Evolutionary conservation across 2,329 filamentous ascomycete genomes (phyloP), one percentile per base, ranked within the genome.

Genomic region (Blastomyces parvus): DNA sequence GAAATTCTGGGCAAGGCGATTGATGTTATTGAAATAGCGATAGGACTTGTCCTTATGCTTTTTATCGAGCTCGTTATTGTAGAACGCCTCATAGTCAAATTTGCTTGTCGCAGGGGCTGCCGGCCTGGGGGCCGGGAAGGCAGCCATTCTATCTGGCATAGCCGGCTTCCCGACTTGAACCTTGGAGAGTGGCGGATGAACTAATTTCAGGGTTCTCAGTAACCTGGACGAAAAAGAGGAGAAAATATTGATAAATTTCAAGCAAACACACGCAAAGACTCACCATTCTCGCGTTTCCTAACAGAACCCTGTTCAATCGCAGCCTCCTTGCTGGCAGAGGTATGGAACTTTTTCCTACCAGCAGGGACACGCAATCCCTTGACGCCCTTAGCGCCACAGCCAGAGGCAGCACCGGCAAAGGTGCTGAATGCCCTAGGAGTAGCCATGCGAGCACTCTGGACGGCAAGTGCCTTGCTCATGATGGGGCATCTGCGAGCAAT

Each of bases 11-110:
- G 94, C 94, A 65, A 99, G 83, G 44, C 94, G 91, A 74, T 99
- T 99, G 86, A 99, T 99, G 82, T 99, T 99, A 84, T 99, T 99
- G 83, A 99, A 99, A 82, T 97, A 97, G 73, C 94, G 90, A 81
- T 99, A 99, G 61, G 92, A 97, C 81, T 97, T 97, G 83, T 99
- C 94, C 83, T 96, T 92, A 84, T 96, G 94, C 82, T 99, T 99
- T 85, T 97, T 97, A 71, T 97, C 91, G 69, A 99, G 79, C 77
- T 99, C 93, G 66, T 81, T 81, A 68, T 87, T 80, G 79, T 97
- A 99, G 78, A 97, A 99, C 57, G 77, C 84, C 71, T 96, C 87
- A 73, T 99, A 99, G 77, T 97, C 84, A 77, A 97, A 99, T 72
- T 87, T 90, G 64, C 76, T 73, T 30, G 77, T 71, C 44, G 76